Percentiles rank a stretch among this genome's conserved stretches.
These are phyloP conservation scores for Trichophyton simii DNA, from an alignment of 2,329 filamentous ascomycete species.

Conservation along the genomic window DNA sequence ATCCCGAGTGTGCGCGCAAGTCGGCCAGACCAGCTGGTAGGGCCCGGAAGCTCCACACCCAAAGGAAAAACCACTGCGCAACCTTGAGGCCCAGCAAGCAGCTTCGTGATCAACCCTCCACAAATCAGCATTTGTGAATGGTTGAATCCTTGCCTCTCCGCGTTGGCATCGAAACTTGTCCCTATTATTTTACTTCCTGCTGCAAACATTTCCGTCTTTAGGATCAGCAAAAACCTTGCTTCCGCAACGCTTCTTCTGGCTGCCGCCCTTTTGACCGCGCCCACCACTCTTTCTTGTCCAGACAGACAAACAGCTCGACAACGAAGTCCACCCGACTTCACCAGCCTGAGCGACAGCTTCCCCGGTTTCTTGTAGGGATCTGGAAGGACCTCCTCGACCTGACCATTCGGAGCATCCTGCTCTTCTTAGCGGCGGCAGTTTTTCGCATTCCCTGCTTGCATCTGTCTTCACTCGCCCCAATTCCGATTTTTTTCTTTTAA, in stretches of 20 bases:
- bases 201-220: not conserved
- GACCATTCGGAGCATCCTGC: not conserved
- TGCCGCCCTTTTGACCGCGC: not conserved
- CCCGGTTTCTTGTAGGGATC: not conserved
- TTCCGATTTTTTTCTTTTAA: not conserved
- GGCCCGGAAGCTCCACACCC: not conserved
- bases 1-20: not conserved
- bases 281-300: not conserved
- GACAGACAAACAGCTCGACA: not conserved
- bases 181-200: slow-evolving; percentile 2
- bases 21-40: slow-evolving; percentile 1
- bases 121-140: slow-evolving; percentile 2
- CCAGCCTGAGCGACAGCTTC: not conserved
- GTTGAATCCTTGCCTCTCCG: slow-evolving; percentile 6
- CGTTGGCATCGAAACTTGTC: slow-evolving; percentile 2
- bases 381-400: not conserved
- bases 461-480: not conserved
- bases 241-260: not conserved
- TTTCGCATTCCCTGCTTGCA: slow-evolving; percentile 1
- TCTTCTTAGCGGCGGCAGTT: slow-evolving; percentile 1
- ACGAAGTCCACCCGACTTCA: not conserved
- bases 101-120: slow-evolving; percentile 4
- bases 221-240: slow-evolving; percentile 3
- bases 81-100: slow-evolving; percentile 1
- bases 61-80: not conserved